A percentile compares a stretch with the other conserved stretches of the same genome.
Conservation (phyloP, 805 yeast species). For the Komagataella populi region DNA sequence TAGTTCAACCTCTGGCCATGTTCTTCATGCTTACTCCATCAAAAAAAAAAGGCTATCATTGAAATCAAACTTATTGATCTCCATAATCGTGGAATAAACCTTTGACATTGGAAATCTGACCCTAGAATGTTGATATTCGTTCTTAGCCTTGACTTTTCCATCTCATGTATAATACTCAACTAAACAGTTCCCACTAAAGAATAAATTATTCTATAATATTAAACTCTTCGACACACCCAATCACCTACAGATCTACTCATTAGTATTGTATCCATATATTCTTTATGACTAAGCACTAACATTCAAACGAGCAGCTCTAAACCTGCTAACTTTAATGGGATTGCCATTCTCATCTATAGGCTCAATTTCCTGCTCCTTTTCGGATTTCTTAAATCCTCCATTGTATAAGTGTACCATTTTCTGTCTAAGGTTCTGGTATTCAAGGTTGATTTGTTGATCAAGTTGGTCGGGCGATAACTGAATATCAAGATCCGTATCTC, state of each 20-base stretch:
- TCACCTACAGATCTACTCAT: neutral
- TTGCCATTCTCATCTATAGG: constrained; percentile 56
- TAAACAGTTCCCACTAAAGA: neutral
- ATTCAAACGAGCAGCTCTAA: constrained; percentile 35
- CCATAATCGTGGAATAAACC: no score
- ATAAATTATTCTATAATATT: no score
- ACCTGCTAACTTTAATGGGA: constrained; percentile 48
- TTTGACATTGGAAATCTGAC: no score
- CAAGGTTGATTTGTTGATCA: constrained; percentile 33
- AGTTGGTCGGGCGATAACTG: constrained; percentile 20
- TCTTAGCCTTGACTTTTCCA: no score
- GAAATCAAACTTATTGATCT: no score
- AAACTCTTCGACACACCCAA: neutral
- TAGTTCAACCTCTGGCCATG: no score
- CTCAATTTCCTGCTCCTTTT: constrained; percentile 43
- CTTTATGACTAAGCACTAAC: neutral
- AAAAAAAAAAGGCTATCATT: no score
- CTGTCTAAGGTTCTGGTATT: constrained; percentile 44
- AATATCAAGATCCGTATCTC: constrained; percentile 15
- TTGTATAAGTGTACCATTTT: constrained; percentile 27
- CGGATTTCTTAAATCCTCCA: constrained; percentile 32
- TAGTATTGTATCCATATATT: neutral
- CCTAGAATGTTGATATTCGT: no score
- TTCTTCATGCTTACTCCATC: no score
- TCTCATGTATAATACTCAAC: no score